Evolutionary conservation across 2,329 filamentous ascomycete genomes (phyloP).

Genomic region (Aspergillus quadricinctus): DNA sequence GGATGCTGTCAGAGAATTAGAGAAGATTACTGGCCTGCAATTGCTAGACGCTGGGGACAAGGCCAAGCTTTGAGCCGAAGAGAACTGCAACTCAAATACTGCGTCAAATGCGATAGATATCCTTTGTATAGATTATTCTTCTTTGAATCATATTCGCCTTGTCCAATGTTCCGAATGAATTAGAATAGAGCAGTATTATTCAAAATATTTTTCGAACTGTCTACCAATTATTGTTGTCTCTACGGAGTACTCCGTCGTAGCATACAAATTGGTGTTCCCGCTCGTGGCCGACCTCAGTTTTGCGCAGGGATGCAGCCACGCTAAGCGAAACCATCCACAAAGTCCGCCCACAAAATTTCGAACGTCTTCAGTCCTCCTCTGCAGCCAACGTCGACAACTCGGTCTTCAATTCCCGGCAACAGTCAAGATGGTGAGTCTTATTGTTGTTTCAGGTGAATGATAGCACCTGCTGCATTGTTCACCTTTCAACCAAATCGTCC

Average conservation of each 20-base stretch:
- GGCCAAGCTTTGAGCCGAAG: slow-evolving; percentile 28
- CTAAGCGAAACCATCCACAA: slow-evolving; percentile 44
- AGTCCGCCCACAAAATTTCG: slow-evolving; percentile 32
- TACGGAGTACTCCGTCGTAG: too few relatives aligned
- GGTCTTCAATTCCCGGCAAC: slow-evolving; percentile 32
- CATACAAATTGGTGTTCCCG: slow-evolving; percentile 7
- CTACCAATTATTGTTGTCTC: not conserved
- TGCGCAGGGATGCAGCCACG: slow-evolving; percentile 31
- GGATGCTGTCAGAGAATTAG: slow-evolving; percentile 77
- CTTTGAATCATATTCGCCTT: not conserved
- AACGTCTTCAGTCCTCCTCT: slow-evolving; percentile 19
- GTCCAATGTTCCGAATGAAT: not conserved
- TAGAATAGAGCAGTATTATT: not conserved
- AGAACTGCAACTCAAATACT: not conserved
- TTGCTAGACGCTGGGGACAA: slow-evolving; percentile 35
- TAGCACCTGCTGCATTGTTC: slow-evolving; percentile 11
- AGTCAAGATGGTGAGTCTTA: slow-evolving; percentile 44
- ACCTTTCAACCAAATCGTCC: not conserved
- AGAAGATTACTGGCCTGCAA: slow-evolving; percentile 65
- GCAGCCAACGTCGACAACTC: slow-evolving; percentile 34
- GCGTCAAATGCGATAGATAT: slow-evolving; percentile 1
- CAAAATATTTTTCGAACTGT: not conserved
- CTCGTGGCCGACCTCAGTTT: slow-evolving; percentile 40
- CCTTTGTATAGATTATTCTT: not conserved
- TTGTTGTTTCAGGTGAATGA: slow-evolving; percentile 24